Conservation (phyloP, 176 grass and related monocot species). For the Dendrocalamus sinicus region DNA sequence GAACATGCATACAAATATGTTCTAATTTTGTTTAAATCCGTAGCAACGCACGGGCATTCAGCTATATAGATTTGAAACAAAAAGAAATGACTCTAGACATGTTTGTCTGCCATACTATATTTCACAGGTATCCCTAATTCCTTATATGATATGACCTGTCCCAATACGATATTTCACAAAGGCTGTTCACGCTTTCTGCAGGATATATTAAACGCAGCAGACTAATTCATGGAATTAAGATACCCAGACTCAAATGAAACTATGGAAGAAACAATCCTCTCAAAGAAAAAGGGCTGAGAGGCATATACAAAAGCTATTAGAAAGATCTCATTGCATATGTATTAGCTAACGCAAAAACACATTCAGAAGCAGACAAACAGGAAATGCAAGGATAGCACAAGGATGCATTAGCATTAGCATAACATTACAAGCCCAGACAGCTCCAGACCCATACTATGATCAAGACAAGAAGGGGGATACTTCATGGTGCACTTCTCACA, state of each 20-base stretch:
- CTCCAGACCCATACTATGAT: background rate
- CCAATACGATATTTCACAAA: slow-evolving; percentile 29
- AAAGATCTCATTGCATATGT: slow-evolving; percentile 24
- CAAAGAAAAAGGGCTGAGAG: background rate
- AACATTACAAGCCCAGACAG: background rate
- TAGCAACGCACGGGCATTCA: no score
- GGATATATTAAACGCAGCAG: background rate
- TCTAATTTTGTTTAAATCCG: no score
- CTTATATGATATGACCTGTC: background rate
- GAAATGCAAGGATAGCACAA: background rate
- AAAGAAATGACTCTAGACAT: slow-evolving; percentile 10
- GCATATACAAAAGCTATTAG: background rate
- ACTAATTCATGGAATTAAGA: slow-evolving; percentile 33
- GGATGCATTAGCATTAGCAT: background rate
- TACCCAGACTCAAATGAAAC: slow-evolving; percentile 24
- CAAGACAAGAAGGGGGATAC: slow-evolving; percentile 10
- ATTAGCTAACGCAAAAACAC: slow-evolving; percentile 15
- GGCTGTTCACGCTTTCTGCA: background rate
- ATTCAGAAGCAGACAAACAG: slow-evolving; percentile 25
- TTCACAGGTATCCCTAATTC: slow-evolving; percentile 5
- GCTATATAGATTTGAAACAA: slow-evolving; percentile 21
- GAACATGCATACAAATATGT: no score
- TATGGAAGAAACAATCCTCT: slow-evolving; percentile 29
- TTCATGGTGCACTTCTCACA: background rate
- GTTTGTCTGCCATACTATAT: slow-evolving; percentile 13